Conservation (phyloP, 768 basidiomycete genomes). For the Fistulinella prunicolor region DNA sequence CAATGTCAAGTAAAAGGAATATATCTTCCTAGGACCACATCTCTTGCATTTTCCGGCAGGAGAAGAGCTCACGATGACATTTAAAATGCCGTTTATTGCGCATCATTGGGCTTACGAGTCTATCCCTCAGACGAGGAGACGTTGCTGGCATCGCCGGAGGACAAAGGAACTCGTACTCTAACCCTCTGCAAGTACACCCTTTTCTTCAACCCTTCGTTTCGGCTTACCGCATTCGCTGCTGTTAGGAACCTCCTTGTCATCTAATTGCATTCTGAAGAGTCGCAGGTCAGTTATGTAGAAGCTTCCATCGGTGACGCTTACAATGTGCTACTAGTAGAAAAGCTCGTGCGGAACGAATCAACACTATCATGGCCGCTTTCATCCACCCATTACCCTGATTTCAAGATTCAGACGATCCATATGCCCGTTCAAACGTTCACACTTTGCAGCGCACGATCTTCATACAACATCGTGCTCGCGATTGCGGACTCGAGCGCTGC, state of each 20-base stretch:
- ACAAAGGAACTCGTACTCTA: not conserved
- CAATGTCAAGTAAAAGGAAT: too few species aligned
- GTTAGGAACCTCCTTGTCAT: constrained; percentile 21
- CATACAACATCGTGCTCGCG: constrained; percentile 24
- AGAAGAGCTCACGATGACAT: too few species aligned
- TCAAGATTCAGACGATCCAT: too few species aligned
- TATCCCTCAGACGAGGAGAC: constrained; percentile 19
- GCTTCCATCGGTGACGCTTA: constrained; percentile 17
- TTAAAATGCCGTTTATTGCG: too few species aligned
- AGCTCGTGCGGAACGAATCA: constrained; percentile 23
- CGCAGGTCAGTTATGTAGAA: constrained; percentile 10
- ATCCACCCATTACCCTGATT: constrained; percentile 23
- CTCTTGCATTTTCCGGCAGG: too few species aligned
- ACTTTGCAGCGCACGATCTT: constrained; percentile 13
- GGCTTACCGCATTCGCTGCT: constrained; percentile 15
- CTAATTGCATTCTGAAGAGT: constrained; percentile 6
- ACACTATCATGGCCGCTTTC: constrained; percentile 26
- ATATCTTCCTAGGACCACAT: too few species aligned
- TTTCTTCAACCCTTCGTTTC: constrained; percentile 14
- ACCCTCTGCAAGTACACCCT: not conserved
- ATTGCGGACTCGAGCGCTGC: constrained; percentile 25
- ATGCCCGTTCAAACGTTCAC: too few species aligned
- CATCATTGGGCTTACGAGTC: constrained; percentile 15
- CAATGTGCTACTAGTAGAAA: constrained; percentile 25
- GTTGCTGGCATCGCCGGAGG: not conserved